Percentiles rank a stretch among this genome's conserved stretches.
Conservation (phyloP, 1,284 basidiomycete genomes). For the Rhodofomes roseus region DNA sequence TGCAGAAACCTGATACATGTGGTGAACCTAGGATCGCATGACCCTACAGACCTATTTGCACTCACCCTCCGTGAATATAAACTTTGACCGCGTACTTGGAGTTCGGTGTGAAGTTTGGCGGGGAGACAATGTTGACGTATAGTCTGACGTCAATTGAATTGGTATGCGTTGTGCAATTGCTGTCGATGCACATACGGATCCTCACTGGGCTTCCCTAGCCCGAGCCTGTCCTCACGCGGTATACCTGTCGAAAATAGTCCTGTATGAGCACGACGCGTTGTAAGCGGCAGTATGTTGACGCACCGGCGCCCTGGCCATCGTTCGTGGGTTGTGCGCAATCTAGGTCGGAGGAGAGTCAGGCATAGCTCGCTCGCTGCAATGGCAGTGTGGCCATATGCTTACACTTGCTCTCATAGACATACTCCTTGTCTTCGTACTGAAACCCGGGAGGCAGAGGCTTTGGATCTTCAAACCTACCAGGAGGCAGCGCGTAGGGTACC, state of each 20-base stretch:
- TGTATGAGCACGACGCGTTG: not conserved
- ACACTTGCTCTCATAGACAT: conserved; percentile 59
- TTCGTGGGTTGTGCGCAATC: conserved; percentile 59
- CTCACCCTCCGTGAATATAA: conserved; percentile 72
- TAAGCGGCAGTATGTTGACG: not conserved
- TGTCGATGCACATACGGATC: conserved; percentile 46
- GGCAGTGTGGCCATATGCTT: conserved; percentile 22
- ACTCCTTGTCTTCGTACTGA: conserved; percentile 57
- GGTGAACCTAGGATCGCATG: too few species aligned
- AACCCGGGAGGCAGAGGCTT: conserved; percentile 48
- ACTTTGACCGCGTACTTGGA: conserved; percentile 62
- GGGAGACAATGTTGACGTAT: conserved; percentile 67
- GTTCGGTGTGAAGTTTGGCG: conserved; percentile 49
- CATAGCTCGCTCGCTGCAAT: too few species aligned
- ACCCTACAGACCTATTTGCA: not conserved
- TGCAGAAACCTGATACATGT: conserved; percentile 60
- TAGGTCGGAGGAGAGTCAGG: conserved; percentile 25
- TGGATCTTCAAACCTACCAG: conserved; percentile 61
- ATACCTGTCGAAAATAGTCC: conserved; percentile 27
- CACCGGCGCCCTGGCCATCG: conserved; percentile 58
- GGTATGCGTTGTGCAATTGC: conserved; percentile 2
- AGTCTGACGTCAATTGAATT: conserved; percentile 34
- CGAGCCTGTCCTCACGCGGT: conserved; percentile 53
- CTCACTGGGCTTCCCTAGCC: conserved; percentile 64
- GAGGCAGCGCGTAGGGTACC: conserved; percentile 68